These are phyloP conservation scores for Microthyrium microscopicum DNA, from an alignment of 2,329 filamentous ascomycete species.

Conservation along the genomic window DNA sequence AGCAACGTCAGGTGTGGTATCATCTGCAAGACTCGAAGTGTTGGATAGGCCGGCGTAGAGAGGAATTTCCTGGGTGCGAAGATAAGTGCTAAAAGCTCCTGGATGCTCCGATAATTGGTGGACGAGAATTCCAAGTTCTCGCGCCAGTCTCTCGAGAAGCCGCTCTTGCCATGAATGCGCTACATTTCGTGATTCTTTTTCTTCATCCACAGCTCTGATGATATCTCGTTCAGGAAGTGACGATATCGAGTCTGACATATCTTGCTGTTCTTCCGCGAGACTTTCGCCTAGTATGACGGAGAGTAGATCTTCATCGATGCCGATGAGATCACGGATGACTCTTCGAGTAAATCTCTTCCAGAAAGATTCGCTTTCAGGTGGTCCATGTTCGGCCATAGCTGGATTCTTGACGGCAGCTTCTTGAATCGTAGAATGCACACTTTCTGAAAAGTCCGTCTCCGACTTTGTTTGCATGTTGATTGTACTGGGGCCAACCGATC, in stretches of 20 bases:
- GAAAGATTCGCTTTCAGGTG: conserved; percentile 38
- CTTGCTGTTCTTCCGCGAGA: conserved; percentile 33
- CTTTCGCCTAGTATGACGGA: conserved; percentile 76
- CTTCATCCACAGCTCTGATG: conserved; percentile 9
- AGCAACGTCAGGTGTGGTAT: not conserved
- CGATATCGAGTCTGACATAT: not conserved
- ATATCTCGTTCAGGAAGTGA: conserved; percentile 3
- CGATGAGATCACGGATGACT: conserved; percentile 77
- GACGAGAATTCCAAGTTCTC: conserved; percentile 70
- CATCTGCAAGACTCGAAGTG: conserved; percentile 22
- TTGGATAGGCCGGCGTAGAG: conserved; percentile 57
- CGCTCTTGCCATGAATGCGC: conserved; percentile 51
- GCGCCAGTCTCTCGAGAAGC: conserved; percentile 68
- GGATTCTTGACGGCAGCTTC: conserved; percentile 1
- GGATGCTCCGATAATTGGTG: conserved; percentile 74
- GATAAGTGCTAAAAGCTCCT: conserved; percentile 74
- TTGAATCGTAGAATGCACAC: not conserved
- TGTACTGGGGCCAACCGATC: conserved; percentile 11
- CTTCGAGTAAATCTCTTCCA: conserved; percentile 70
- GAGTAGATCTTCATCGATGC: conserved; percentile 72
- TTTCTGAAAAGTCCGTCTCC: conserved; percentile 5
- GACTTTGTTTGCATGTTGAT: conserved; percentile 6
- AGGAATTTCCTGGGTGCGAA: conserved; percentile 38
- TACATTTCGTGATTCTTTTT: conserved; percentile 15
- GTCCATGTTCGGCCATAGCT: not conserved